Percentiles rank a stretch among this genome's conserved stretches.
These are phyloP conservation scores for Sporothrix variecibatus DNA, from an alignment of 2,329 filamentous ascomycete species.

Conservation along the genomic window DNA sequence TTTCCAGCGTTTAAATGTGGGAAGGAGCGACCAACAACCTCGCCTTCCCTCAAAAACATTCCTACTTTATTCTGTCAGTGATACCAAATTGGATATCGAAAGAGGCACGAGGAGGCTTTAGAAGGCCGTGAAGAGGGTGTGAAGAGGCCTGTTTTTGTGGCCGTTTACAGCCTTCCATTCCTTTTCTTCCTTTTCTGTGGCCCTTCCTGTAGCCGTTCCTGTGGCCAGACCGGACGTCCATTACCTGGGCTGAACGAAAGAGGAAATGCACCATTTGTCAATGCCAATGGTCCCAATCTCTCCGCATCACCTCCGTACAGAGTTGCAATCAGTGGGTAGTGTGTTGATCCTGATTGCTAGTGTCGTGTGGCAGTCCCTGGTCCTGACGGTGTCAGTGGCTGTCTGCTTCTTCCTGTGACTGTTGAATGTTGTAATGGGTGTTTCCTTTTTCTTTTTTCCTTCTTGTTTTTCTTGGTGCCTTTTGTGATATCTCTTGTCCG, in stretches of 20 bases:
- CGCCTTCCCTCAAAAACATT: neutral
- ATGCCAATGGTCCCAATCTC: neutral
- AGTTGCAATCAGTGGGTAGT: neutral
- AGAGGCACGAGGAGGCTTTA: too few species aligned
- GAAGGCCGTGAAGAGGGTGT: neutral
- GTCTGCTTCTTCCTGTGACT: neutral
- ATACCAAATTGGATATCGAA: neutral
- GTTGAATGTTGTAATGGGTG: neutral
- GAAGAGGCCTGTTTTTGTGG: neutral
- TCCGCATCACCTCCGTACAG: neutral
- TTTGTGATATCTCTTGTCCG: neutral
- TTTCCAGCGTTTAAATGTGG: neutral
- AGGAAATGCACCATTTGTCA: neutral
- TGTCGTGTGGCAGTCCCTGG: neutral
- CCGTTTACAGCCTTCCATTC: neutral
- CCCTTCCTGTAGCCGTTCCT: neutral
- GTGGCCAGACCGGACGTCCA: neutral
- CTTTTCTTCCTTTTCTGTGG: neutral
- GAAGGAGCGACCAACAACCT: neutral
- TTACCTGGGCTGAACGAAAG: neutral
- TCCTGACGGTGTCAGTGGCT: slow-evolving; percentile 4
- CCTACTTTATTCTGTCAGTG: neutral
- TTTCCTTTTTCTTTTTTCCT: neutral
- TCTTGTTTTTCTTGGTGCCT: neutral
- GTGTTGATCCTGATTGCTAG: neutral